Evolutionary conservation across 2,329 filamentous ascomycete genomes (phyloP).

Genomic region (Ciborinia camelliae): DNA sequence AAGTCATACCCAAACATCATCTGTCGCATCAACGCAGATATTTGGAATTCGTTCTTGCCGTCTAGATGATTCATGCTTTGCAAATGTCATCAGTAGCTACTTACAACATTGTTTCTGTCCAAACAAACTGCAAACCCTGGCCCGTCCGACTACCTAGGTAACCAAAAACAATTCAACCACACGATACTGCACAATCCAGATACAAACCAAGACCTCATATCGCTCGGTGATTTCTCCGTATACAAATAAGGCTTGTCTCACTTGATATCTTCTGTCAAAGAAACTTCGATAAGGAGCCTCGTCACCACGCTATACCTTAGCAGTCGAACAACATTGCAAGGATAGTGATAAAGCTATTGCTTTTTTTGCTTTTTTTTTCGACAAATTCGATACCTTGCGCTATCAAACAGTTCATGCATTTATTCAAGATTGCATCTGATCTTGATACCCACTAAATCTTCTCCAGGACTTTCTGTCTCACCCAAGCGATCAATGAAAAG

Average conservation of each 20-base stretch:
- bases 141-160: neutral
- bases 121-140: constrained; percentile 9
- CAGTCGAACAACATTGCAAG: constrained; percentile 28
- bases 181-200: constrained; percentile 3
- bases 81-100: constrained; percentile 4
- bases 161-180: constrained; percentile 7
- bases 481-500: constrained; percentile 3
- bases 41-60: constrained; percentile 5
- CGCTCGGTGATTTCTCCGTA: constrained; percentile 5
- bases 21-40: constrained; percentile 12
- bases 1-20: constrained; percentile 17
- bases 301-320: neutral
- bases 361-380: constrained; percentile 23
- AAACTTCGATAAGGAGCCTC: constrained; percentile 25
- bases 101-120: neutral
- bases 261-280: constrained; percentile 9
- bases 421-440: constrained; percentile 5
- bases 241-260: constrained; percentile 17
- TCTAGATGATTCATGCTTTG: constrained; percentile 18
- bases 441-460: constrained; percentile 3
- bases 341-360: constrained; percentile 28
- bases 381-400: constrained; percentile 3
- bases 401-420: constrained; percentile 18
- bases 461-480: constrained; percentile 4
- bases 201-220: neutral